Conservation (phyloP, 2,329 filamentous ascomycete genomes). For the Neonectria sp. region DNA sequence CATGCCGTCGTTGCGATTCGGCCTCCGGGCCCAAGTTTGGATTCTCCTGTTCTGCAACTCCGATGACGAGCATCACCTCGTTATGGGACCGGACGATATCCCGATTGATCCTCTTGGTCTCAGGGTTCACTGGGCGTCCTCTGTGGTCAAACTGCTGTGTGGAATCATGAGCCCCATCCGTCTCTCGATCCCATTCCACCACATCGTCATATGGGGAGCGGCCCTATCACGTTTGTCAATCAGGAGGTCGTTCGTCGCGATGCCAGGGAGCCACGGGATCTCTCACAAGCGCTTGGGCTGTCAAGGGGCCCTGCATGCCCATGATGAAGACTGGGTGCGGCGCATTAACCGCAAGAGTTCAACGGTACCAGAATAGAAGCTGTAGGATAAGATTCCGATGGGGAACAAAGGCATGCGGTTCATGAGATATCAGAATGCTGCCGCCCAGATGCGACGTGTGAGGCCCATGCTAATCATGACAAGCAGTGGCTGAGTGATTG, state of each 20-base stretch:
- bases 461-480: neutral
- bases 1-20: slow-evolving; percentile 60
- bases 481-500: slow-evolving; percentile 24
- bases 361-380: neutral
- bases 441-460: neutral
- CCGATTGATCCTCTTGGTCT: slow-evolving; percentile 69
- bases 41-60: slow-evolving; percentile 72
- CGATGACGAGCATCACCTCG: slow-evolving; percentile 75
- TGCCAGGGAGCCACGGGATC: neutral
- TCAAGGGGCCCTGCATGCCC: slow-evolving; percentile 70
- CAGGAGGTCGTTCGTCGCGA: neutral
- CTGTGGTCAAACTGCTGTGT: slow-evolving; percentile 68
- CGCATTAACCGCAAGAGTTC: slow-evolving; percentile 21
- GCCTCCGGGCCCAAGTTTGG: slow-evolving; percentile 55
- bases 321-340: slow-evolving; percentile 52
- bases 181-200: slow-evolving; percentile 64
- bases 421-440: neutral
- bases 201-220: slow-evolving; percentile 74
- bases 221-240: slow-evolving; percentile 58
- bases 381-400: neutral
- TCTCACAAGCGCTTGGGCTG: slow-evolving; percentile 69
- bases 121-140: slow-evolving; percentile 69
- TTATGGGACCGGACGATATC: slow-evolving; percentile 74
- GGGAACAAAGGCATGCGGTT: neutral
- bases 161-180: slow-evolving; percentile 52